A percentile compares a stretch with the other conserved stretches of the same genome.
Evolutionary conservation across 306 rosid species (phyloP).

Genomic region (Rosa multiflora): DNA sequence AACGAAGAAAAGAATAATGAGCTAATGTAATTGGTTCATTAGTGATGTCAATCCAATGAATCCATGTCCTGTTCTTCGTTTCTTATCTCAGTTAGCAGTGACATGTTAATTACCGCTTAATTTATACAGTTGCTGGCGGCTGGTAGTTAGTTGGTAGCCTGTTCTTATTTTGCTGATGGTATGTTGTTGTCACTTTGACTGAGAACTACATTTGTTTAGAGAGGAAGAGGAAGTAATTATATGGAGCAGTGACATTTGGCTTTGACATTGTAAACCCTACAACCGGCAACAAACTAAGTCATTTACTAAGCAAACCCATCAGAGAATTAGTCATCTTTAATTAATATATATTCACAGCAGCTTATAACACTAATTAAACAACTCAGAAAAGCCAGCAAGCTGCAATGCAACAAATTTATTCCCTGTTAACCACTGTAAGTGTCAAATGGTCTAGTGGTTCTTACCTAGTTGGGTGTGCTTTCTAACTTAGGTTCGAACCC

Average conservation of each 20-base stretch:
- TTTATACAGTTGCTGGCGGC: background rate
- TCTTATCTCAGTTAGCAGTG: background rate
- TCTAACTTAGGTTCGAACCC: too few relatives aligned
- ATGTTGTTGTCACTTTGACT: constrained; percentile 17
- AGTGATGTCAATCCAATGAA: background rate
- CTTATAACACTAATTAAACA: background rate
- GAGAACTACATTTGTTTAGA: background rate
- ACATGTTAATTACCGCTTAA: background rate
- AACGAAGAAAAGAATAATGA: background rate
- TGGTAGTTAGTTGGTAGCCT: constrained; percentile 13
- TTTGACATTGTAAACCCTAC: background rate
- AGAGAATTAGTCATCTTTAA: background rate
- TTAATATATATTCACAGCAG: background rate
- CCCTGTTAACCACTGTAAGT: too few relatives aligned
- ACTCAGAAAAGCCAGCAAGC: background rate
- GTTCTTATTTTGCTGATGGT: constrained; percentile 7
- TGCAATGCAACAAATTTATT: background rate
- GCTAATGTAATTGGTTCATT: background rate
- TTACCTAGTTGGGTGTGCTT: too few relatives aligned
- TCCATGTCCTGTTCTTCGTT: background rate
- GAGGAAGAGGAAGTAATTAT: background rate
- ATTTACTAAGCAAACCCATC: background rate
- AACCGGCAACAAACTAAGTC: background rate
- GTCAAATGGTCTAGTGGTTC: too few relatives aligned
- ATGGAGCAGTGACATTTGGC: constrained; percentile 11